phyloP scores from a whole-genome alignment of 345 rosid genomes.

The Euphorbia pulcherrima region DNA sequence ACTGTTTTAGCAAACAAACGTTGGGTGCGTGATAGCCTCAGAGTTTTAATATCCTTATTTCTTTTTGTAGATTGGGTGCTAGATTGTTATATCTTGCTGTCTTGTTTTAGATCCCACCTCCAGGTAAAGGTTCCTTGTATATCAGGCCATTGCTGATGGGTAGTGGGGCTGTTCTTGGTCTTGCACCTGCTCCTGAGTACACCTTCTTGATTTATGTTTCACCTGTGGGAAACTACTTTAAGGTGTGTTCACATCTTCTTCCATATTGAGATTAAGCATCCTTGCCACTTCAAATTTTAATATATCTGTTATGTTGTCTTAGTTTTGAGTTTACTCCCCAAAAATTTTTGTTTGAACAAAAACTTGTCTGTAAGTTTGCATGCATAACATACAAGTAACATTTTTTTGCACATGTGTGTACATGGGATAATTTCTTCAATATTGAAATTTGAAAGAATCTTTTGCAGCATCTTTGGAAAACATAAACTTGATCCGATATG shows the following conservation, averaged over 20 bases:
- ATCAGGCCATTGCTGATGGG: constrained; percentile 93
- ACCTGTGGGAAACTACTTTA: constrained; percentile 93
- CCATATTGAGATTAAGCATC: not conserved
- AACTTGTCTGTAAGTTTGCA: not conserved
- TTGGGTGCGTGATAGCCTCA: constrained; percentile 49
- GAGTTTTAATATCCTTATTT: not conserved
- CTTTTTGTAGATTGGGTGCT: constrained; percentile 4
- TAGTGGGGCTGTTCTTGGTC: constrained; percentile 96
- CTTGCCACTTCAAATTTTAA: not conserved
- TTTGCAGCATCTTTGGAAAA: not conserved
- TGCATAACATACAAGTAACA: not conserved
- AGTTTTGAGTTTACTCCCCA: not conserved
- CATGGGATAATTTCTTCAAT: not conserved
- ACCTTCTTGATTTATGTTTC: constrained; percentile 87
- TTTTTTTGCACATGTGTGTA: not conserved
- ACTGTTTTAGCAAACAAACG: constrained; percentile 90
- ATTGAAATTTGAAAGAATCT: not conserved
- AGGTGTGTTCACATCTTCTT: constrained; percentile 44
- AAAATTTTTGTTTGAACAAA: not conserved
- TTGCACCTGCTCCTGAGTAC: constrained; percentile 95
- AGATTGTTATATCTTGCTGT: constrained; percentile 15
- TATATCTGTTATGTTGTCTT: not conserved
- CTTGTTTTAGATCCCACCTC: constrained; percentile 69
- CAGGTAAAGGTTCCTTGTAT: constrained; percentile 90
- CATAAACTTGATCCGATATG: not conserved